Percentiles rank a stretch among this genome's conserved stretches.
Evolutionary conservation across 2,329 filamentous ascomycete species (phyloP).

Genomic region (Colletotrichum caudatum): DNA sequence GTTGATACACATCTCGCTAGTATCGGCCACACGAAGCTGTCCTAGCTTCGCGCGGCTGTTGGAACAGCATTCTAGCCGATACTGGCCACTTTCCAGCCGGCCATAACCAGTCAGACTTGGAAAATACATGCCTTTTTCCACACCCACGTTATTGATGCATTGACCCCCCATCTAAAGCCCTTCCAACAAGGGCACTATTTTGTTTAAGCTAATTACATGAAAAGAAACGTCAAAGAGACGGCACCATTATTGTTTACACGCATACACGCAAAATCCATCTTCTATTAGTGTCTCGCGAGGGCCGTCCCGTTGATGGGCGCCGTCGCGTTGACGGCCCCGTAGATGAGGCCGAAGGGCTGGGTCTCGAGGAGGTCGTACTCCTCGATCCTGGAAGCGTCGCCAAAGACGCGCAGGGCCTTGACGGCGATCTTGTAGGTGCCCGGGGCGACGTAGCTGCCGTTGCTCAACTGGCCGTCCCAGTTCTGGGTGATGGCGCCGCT

Average conservation of each 20-base stretch:
- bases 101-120: too few species aligned
- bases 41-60: too few species aligned
- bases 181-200: too few species aligned
- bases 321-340: slow-evolving; percentile 45
- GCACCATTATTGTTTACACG: not conserved
- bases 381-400: slow-evolving; percentile 55
- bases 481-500: slow-evolving; percentile 47
- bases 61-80: too few species aligned
- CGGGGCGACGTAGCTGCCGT: slow-evolving; percentile 60
- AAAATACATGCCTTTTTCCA: too few species aligned
- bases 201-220: slow-evolving; percentile 26
- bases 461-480: slow-evolving; percentile 62
- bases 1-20: too few species aligned
- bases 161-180: too few species aligned
- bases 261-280: not conserved
- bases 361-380: slow-evolving; percentile 63
- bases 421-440: slow-evolving; percentile 64
- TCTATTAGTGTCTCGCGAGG: slow-evolving; percentile 12
- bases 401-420: slow-evolving; percentile 64
- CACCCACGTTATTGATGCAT: too few species aligned
- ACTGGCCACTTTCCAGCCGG: too few species aligned
- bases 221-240: slow-evolving; percentile 15
- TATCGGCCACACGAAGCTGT: too few species aligned
- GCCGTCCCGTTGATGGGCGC: slow-evolving; percentile 21
- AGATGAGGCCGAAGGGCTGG: slow-evolving; percentile 59